Evolutionary conservation across 805 yeast genomes (phyloP), one percentile per base, ranked within the genome.

Genomic region (Lipomyces orientalis): DNA sequence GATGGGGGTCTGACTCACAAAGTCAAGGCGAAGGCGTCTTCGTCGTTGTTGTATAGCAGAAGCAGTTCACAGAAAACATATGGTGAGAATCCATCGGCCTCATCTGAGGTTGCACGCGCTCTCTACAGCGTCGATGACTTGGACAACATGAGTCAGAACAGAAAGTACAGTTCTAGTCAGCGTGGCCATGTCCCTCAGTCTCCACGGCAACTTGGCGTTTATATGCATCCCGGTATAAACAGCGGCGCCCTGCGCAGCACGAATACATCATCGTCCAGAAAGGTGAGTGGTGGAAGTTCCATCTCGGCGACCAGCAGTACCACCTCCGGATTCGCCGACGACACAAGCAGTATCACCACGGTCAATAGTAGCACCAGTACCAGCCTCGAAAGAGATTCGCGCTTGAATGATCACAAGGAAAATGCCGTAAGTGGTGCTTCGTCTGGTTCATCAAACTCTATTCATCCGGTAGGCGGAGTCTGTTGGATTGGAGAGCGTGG

Each of bases 401-500:
- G 19, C 56, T 25, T n/a, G 22, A 35, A 8, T 8, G 14, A 33
- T 39, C 31, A 7, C 35, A 43, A 43, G 4, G 51, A 22, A 19
- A 33, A 19, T 14, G 34, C 12, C 16, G 54, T 39, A 56, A 37
- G 43, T n/a, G 12, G n/a, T 37, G 6, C 55, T 34, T 43, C 25
- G 31, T 25, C 34, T 3, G 34, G 10, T 58, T 29, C 46, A 29
- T 7, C 19, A n/a, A 35, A 22, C 54, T 16, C 22, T 52, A 52
- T 25, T 19, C 10, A 19, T 25, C 55, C 55, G 10, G 55, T 52
- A 14, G 61, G 60, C 31, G 69, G 71, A 19, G 69, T 67, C 1
- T 67, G 71, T 62, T 67, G 66, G 66, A 64, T 67, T 43, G 71
- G 69, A 33, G 71, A 63, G 49, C 46, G 59, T n/a, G 68, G 71